Base-by-base conservation (phyloP, 768 basidiomycete species). In the Trametes meyenii region DNA sequence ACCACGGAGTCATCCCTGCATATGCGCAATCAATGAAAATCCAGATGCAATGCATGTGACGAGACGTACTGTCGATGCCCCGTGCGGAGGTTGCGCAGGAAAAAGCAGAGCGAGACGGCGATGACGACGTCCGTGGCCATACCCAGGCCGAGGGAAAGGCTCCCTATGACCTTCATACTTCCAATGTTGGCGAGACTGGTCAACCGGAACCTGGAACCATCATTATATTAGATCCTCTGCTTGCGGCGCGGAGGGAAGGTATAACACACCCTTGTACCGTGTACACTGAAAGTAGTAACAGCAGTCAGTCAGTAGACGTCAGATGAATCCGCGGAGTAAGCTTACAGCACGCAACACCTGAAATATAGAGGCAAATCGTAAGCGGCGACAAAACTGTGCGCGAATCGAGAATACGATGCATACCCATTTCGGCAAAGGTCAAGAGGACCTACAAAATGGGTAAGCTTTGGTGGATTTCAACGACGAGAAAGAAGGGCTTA, bases 1-100 rank as follows among this genome's bases (percentile, higher is more conserved):
- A 88, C 79, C n/a, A 87, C 72, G 0, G 83, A 78, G 69, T 87
- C 80, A 29, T 81, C 78, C 53, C 85, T 87, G 67, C 36, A 53
- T 60, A 33, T 48, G 16, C 24, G 35, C 33, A 44, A 39, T 60
- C 14, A 39, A 35, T 35, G 26, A 11, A 7, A 48, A 24, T 14
- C 21, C 21, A 2, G 35, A 13, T 13, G 40, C n/a, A 33, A 49
- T 24, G 17, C 42, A 8, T 6, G n/a, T 14, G 8, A 58, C 33
- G 54, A 35, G 6, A 45, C 29, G 55, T 40, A 71, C 76, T 35
- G 66, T 79, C 84, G 66, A 60, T 81, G 79, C 17, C 80, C 83
- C 1, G 83, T 83, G 45, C 83, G 77, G 64, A 87, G 76, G 52
- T 67, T 76, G 56, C 81, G 80, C 63, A 88, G 73, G 72, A 83